Conservation (phyloP, 805 yeast genomes). For the Kodamaea jinghongensis region DNA sequence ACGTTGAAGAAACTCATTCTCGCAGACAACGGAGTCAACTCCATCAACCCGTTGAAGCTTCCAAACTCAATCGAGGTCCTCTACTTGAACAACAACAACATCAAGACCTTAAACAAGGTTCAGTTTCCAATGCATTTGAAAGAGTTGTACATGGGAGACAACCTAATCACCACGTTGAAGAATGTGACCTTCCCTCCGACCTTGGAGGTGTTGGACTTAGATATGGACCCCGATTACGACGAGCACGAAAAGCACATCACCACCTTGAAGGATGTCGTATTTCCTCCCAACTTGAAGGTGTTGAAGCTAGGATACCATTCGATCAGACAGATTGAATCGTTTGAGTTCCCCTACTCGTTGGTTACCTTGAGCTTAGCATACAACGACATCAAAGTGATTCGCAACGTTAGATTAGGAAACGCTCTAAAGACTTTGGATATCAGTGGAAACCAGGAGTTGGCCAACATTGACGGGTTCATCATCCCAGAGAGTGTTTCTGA, state of each 20-base stretch:
- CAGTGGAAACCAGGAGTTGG: slow-evolving; percentile 41
- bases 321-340: slow-evolving; percentile 35
- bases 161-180: slow-evolving; percentile 42
- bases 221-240: slow-evolving; percentile 40
- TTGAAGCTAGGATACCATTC: slow-evolving; percentile 39
- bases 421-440: slow-evolving; percentile 33
- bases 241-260: slow-evolving; percentile 43
- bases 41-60: slow-evolving; percentile 43
- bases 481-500: slow-evolving; percentile 39
- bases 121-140: slow-evolving; percentile 34
- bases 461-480: slow-evolving; percentile 34
- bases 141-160: slow-evolving; percentile 40
- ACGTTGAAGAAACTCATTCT: slow-evolving; percentile 29
- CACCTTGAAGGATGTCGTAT: slow-evolving; percentile 39
- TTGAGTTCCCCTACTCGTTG: slow-evolving; percentile 37
- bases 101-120: slow-evolving; percentile 44
- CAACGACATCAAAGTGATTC: slow-evolving; percentile 37
- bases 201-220: slow-evolving; percentile 39
- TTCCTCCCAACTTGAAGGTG: slow-evolving; percentile 35
- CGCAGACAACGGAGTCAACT: slow-evolving; percentile 41
- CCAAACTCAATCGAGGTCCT: slow-evolving; percentile 40
- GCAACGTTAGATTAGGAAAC: slow-evolving; percentile 37
- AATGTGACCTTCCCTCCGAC: slow-evolving; percentile 40
- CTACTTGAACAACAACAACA: slow-evolving; percentile 38
- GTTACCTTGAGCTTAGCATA: slow-evolving; percentile 33